phyloP scores from a whole-genome alignment of 495 filamentous ascomycete genomes.

The Aspergillus mulundensis region DNA sequence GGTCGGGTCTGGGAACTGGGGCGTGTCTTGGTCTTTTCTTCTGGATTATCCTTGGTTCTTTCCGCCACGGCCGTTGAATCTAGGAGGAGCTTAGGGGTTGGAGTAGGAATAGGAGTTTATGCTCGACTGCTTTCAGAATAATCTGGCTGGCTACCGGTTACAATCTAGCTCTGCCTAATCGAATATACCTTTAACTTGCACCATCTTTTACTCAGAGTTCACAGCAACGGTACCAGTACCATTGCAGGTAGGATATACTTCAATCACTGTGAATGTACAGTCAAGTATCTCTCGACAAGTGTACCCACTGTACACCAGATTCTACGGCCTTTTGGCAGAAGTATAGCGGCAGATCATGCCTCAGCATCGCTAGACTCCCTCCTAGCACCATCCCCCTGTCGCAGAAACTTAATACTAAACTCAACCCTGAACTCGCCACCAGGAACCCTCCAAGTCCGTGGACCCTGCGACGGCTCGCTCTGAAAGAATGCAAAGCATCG shows the following conservation, averaged over 20 bases:
- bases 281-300: background rate
- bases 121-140: background rate
- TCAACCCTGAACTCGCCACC: slow-evolving; percentile 5
- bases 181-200: slow-evolving; percentile 2
- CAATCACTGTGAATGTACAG: too few relatives aligned
- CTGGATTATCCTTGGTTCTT: slow-evolving; percentile 5
- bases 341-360: background rate
- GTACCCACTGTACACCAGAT: background rate
- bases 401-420: slow-evolving; percentile 8
- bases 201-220: background rate
- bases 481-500: background rate
- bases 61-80: background rate
- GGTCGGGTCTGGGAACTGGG: slow-evolving; percentile 13
- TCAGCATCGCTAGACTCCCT: background rate
- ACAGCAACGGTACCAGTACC: too few relatives aligned
- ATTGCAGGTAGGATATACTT: too few relatives aligned
- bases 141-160: background rate
- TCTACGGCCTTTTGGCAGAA: too few relatives aligned
- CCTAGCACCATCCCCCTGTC: background rate
- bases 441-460: slow-evolving; percentile 4
- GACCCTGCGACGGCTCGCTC: background rate
- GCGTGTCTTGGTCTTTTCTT: slow-evolving; percentile 21
- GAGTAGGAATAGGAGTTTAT: background rate
- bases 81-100: background rate
- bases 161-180: background rate